Conservation (phyloP, 345 rosid genomes). For the Dovyalis caffra region DNA sequence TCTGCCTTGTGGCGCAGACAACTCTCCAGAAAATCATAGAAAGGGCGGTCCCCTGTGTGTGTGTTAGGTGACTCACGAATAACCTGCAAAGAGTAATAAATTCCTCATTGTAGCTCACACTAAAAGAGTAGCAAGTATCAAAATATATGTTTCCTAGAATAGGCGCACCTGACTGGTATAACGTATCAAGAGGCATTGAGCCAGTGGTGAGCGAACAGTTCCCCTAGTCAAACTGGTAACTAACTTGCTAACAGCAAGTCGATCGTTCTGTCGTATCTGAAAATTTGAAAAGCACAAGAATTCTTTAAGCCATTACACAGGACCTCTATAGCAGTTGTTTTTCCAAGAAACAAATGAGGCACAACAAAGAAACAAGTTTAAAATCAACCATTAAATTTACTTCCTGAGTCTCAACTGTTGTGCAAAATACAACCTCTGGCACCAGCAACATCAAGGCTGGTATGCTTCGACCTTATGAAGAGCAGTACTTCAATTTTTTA, state of each 20-base stretch:
- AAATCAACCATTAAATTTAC: background rate
- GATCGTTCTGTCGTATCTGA: conserved; percentile 93
- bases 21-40: conserved; percentile 92
- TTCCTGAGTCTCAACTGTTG: background rate
- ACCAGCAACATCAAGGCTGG: background rate
- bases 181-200: conserved; percentile 93
- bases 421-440: background rate
- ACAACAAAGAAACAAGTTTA: background rate
- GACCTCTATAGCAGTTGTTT: background rate
- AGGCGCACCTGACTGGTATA: conserved; percentile 79
- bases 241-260: conserved; percentile 88
- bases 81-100: conserved; percentile 48
- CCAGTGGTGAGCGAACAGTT: conserved; percentile 91
- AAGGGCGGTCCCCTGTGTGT: conserved; percentile 89
- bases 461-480: background rate
- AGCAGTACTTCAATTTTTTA: background rate
- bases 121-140: background rate
- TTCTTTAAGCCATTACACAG: background rate
- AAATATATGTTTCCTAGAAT: conserved; percentile 4
- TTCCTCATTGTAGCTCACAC: conserved; percentile 1
- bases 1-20: conserved; percentile 97
- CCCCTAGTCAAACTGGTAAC: conserved; percentile 95
- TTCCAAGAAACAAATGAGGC: background rate
- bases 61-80: conserved; percentile 77
- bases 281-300: conserved; percentile 9